Base-by-base conservation (phyloP, 768 basidiomycete genomes). In the Tricholoma furcatifolium region DNA sequence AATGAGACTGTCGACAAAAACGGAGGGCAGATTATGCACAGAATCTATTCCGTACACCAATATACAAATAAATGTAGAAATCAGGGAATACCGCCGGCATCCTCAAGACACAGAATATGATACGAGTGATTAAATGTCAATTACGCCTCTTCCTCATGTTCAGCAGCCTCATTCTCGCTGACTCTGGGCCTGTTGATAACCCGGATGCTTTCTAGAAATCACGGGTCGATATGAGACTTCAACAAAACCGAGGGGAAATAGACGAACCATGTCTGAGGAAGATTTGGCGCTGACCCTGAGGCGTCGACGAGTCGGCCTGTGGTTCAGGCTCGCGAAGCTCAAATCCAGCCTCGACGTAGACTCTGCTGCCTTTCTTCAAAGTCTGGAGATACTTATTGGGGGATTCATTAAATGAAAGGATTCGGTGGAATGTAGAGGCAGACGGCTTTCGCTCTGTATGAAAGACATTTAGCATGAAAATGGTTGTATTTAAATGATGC, bases 291-390 rank as follows among this genome's bases (percentile, higher is more conserved):
- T 91, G 90, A 1, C 84, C 87, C 50, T 83, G 76, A 27, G 85
- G 80, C 1, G 87, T 81, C 45, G 77, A 69, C 2, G 88, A 76
- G 47, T 91, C 88, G 11, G 88, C 81, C 35, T 71, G 75, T 6
- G 77, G 67, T 36, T 87, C 86, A 8, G 90, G 80, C 53, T 92
- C 88, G 35, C 85, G 81, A 20, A 93, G 67, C 67, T 92, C 90
- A 55, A 79, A 92, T 59, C 74, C 76, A 24, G 91, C 85, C 67
- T 95, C 92, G 32, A 90, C 91, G 55, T 84, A 93, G 15, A 95
- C 91, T 53, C 74, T 83, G 44, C 80, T 71, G 5, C 92, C 92
- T 58, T 88, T 89, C 60, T 69, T 78, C 36, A 95, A 65, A 39
- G 70, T 82, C 53, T 72, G 75, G 32, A 95, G 79, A 61, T 80